Conservation (phyloP, 192 early-diverging fungal genomes). For the Pecoramyces ruminantium region DNA sequence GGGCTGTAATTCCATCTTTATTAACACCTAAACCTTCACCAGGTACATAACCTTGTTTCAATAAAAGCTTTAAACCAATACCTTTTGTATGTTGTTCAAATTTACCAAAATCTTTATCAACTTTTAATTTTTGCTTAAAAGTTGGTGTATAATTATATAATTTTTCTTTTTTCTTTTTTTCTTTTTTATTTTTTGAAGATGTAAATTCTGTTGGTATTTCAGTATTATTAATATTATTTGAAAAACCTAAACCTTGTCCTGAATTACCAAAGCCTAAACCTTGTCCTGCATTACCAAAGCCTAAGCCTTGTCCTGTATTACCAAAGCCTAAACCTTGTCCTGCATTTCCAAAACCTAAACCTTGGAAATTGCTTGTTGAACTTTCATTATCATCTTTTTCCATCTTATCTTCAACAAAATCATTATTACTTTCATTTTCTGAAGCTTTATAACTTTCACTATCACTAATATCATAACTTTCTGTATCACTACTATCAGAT, state of each 20-base stretch:
- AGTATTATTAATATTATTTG: not conserved
- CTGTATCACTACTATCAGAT: slow-evolving; percentile 7
- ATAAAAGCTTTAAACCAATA: slow-evolving; percentile 64
- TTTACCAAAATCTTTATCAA: slow-evolving; percentile 63
- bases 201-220: not conserved
- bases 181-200: slow-evolving; percentile 1
- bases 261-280: not conserved
- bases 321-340: no score
- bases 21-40: slow-evolving; percentile 81
- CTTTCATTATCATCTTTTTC: not conserved
- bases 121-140: not conserved
- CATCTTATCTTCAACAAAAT: slow-evolving; percentile 2
- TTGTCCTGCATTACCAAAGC: not conserved
- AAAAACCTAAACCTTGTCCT: not conserved
- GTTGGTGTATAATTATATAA: not conserved
- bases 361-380: not conserved
- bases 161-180: not conserved
- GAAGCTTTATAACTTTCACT: slow-evolving; percentile 5
- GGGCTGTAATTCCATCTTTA: slow-evolving; percentile 73
- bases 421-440: slow-evolving; percentile 1
- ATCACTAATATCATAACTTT: slow-evolving; percentile 2
- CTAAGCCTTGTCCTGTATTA: no score
- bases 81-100: slow-evolving; percentile 62
- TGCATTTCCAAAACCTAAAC: not conserved
- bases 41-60: slow-evolving; percentile 75